Conservation (phyloP, 2,329 filamentous ascomycete genomes). For the Mycogone perniciosa region DNA sequence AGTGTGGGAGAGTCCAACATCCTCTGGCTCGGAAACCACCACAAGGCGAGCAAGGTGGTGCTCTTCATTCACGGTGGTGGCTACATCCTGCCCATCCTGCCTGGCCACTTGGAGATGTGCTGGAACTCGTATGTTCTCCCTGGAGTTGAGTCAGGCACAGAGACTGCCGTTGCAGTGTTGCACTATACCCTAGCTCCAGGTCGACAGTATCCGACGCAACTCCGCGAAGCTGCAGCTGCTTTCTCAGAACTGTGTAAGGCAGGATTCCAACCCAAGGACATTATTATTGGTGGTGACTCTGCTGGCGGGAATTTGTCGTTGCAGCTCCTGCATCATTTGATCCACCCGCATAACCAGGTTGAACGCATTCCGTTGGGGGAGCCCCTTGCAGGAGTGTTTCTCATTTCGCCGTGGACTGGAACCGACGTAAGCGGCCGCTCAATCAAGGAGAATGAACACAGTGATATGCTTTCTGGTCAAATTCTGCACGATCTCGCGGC, state of each 20-base stretch:
- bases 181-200: constrained; percentile 29
- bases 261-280: constrained; percentile 24
- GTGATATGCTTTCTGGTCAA: constrained; percentile 28
- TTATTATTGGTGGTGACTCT: constrained; percentile 33
- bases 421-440: constrained; percentile 16
- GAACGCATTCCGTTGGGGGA: constrained; percentile 17
- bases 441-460: constrained; percentile 21
- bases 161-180: constrained; percentile 27
- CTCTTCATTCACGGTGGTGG: constrained; percentile 27
- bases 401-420: constrained; percentile 29
- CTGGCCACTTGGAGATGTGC: constrained; percentile 22
- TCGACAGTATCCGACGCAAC: constrained; percentile 25
- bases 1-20: constrained; percentile 15
- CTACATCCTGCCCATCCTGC: constrained; percentile 17
- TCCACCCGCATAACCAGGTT: constrained; percentile 24
- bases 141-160: constrained; percentile 15
- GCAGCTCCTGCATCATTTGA: constrained; percentile 27
- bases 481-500: constrained; percentile 11
- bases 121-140: constrained; percentile 22
- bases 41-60: constrained; percentile 22
- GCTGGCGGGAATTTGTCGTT: constrained; percentile 30
- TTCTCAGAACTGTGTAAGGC: constrained; percentile 24
- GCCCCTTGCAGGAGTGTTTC: constrained; percentile 26
- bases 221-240: constrained; percentile 27
- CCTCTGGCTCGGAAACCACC: constrained; percentile 24